These are phyloP conservation scores for Dissoconium aciculare DNA, from an alignment of 2,329 filamentous ascomycete genomes.

Conservation along the genomic window DNA sequence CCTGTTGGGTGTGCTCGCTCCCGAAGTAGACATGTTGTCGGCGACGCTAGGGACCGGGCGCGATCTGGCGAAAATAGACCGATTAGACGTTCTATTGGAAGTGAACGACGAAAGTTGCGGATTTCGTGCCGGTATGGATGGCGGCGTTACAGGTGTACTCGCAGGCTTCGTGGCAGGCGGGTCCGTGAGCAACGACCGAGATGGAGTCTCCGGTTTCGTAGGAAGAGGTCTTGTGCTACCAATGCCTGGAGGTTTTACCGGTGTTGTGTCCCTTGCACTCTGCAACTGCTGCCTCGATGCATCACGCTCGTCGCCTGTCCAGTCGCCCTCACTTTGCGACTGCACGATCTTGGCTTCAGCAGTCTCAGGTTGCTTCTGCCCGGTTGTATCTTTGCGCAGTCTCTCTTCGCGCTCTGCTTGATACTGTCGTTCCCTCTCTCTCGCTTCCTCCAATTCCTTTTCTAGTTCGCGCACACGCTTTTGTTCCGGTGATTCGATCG, in stretches of 20 bases:
- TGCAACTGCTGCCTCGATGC: conserved; percentile 46
- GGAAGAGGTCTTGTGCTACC: conserved; percentile 22
- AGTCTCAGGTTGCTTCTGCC: conserved; percentile 23
- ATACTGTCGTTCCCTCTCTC: conserved; percentile 51
- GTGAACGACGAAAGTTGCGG: conserved; percentile 25
- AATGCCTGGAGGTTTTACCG: conserved; percentile 19
- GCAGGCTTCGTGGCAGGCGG: conserved; percentile 16
- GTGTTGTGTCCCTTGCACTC: conserved; percentile 18
- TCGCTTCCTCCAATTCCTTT: conserved; percentile 50
- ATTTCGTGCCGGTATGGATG: conserved; percentile 32
- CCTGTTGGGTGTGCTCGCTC: conserved; percentile 27
- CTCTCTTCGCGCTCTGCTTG: conserved; percentile 44
- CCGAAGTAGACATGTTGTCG: conserved; percentile 11
- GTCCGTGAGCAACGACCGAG: conserved; percentile 7
- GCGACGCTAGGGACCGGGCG: conserved; percentile 14
- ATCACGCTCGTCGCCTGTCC: conserved; percentile 52
- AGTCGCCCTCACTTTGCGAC: conserved; percentile 45
- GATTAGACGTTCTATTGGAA: too few species aligned
- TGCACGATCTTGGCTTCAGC: conserved; percentile 11
- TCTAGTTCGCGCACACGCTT: conserved; percentile 69
- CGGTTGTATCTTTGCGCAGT: conserved; percentile 19
- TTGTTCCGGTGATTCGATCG: conserved; percentile 38
- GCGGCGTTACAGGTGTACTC: conserved; percentile 9
- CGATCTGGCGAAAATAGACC: conserved; percentile 14
- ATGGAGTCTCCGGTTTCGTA: conserved; percentile 7